phyloP scores from a whole-genome alignment of 139 green algal genomes.

The Coelastrella sp. region DNA sequence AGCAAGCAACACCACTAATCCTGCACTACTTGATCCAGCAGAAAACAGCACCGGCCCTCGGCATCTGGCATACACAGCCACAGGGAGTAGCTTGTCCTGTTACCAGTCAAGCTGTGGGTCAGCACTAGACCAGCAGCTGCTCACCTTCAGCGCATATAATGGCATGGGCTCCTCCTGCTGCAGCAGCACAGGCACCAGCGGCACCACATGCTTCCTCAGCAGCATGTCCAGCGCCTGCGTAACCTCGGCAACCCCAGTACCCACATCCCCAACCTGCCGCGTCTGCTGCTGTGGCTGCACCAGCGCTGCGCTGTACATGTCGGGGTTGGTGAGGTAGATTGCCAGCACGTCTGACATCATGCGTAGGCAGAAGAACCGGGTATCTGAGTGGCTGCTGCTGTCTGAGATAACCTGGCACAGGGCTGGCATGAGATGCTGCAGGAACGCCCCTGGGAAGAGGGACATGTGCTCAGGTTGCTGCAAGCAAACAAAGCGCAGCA shows the following conservation, averaged over 20 bases:
- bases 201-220: constrained; percentile 77
- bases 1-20: too few species aligned
- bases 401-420: constrained; percentile 74
- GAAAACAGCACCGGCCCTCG: too few species aligned
- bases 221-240: constrained; percentile 67
- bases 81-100: too few species aligned
- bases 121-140: neutral
- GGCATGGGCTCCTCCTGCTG: constrained; percentile 93
- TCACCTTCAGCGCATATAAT: constrained; percentile 92
- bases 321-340: constrained; percentile 58
- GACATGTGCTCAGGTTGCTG: constrained; percentile 77
- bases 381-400: constrained; percentile 69
- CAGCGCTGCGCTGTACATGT: constrained; percentile 55
- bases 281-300: constrained; percentile 35
- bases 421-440: constrained; percentile 77
- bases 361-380: constrained; percentile 90
- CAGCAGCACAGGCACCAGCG: constrained; percentile 85
- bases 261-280: neutral
- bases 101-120: too few species aligned
- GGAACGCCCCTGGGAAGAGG: constrained; percentile 58
- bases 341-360: constrained; percentile 85
- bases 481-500: neutral
- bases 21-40: too few species aligned
- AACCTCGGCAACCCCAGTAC: neutral
- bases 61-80: too few species aligned